Conservation (phyloP, 2,329 filamentous ascomycete species). For the Cladophialophora psammophila region DNA sequence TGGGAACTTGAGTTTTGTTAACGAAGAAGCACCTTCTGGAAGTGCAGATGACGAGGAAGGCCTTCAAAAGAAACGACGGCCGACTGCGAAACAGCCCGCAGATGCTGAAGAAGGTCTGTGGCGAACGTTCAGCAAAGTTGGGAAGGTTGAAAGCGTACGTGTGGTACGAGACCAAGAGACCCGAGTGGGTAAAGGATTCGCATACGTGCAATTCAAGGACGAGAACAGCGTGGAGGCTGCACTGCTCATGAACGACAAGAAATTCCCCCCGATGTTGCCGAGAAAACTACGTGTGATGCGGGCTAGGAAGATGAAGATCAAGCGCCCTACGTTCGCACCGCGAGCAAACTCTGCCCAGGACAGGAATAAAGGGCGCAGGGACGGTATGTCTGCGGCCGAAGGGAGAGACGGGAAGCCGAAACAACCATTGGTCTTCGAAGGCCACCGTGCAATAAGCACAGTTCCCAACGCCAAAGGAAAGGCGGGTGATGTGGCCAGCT, state of each 20-base stretch:
- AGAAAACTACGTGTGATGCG: conserved; percentile 84
- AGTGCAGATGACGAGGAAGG: conserved; percentile 57
- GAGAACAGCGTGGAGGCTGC: conserved; percentile 90
- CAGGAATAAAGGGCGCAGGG: conserved; percentile 14
- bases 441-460: conserved; percentile 50
- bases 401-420: conserved; percentile 8
- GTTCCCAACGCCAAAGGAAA: conserved; percentile 1
- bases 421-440: conserved; percentile 51
- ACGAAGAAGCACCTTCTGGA: conserved; percentile 78
- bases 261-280: conserved; percentile 92
- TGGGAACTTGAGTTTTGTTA: conserved; percentile 94
- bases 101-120: conserved; percentile 94
- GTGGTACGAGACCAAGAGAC: conserved; percentile 90
- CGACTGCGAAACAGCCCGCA: conserved; percentile 72
- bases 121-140: conserved; percentile 77
- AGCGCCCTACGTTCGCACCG: conserved; percentile 31
- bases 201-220: conserved; percentile 96
- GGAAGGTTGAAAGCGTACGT: conserved; percentile 89
- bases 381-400: not conserved
- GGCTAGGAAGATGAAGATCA: conserved; percentile 67
- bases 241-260: conserved; percentile 85
- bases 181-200: conserved; percentile 93
- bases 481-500: not conserved
- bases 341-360: conserved; percentile 40
- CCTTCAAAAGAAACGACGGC: conserved; percentile 74